Conservation (phyloP, 805 yeast genomes). For the Priceomyces fermenticarens region DNA sequence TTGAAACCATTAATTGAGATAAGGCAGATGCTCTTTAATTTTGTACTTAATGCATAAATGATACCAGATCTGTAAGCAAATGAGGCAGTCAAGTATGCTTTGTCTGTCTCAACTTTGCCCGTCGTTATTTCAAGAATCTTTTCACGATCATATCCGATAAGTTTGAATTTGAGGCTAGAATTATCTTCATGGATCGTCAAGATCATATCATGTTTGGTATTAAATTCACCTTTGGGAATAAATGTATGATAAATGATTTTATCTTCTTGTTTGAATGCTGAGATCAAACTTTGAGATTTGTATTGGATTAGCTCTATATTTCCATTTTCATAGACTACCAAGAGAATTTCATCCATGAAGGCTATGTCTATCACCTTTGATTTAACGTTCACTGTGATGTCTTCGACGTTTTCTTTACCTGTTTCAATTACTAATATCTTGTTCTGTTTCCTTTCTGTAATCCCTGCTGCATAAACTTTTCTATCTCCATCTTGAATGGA, state of each 20-base stretch:
- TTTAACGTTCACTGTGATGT: constrained; percentile 8
- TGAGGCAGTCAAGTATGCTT: constrained; percentile 3
- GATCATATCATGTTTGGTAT: constrained; percentile 10
- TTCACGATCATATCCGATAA: constrained; percentile 21
- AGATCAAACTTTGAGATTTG: constrained; percentile 1
- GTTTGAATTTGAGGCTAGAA: constrained; percentile 17
- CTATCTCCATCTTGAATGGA: constrained; percentile 7
- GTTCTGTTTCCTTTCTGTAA: constrained; percentile 31
- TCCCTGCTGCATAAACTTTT: constrained; percentile 36
- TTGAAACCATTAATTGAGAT: constrained; percentile 22
- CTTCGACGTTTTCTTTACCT: constrained; percentile 8
- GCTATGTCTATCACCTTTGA: constrained; percentile 14
- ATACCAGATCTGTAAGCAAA: constrained; percentile 25
- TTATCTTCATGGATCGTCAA: constrained; percentile 9
- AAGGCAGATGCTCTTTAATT: constrained; percentile 15
- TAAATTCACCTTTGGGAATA: constrained; percentile 17
- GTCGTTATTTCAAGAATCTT: constrained; percentile 21
- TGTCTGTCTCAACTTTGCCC: constrained; percentile 5
- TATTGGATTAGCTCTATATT: constrained; percentile 9
- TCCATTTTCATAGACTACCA: constrained; percentile 18
- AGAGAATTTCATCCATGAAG: constrained; percentile 23
- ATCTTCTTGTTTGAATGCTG: constrained; percentile 17
- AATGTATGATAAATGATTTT: constrained; percentile 26
- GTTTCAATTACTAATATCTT: constrained; percentile 23
- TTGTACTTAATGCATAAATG: constrained; percentile 21